These are phyloP conservation scores for Rachicladosporium sp. DNA, from an alignment of 2,329 filamentous ascomycete genomes.

Conservation along the genomic window DNA sequence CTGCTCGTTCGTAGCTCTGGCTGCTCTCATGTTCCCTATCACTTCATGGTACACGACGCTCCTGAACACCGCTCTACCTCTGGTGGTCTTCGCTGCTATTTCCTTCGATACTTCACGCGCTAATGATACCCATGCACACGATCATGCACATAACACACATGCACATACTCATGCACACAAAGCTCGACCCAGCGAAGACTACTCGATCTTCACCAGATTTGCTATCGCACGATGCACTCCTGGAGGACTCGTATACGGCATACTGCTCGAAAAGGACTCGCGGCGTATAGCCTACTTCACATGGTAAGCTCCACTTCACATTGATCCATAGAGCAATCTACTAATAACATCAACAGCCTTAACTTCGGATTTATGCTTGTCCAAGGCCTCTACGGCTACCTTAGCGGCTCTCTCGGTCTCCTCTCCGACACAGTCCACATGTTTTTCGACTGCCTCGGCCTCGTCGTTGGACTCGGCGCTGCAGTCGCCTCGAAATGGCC, in stretches of 20 bases:
- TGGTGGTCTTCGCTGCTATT: conserved; percentile 26
- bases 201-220: conserved; percentile 59
- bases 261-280: conserved; percentile 83
- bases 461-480: conserved; percentile 80
- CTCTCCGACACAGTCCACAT: conserved; percentile 97
- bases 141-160: conserved; percentile 20
- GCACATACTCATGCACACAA: too few relatives aligned
- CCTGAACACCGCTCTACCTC: conserved; percentile 22
- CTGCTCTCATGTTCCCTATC: conserved; percentile 24
- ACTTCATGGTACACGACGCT: conserved; percentile 23
- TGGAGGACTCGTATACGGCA: conserved; percentile 71
- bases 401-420: conserved; percentile 83
- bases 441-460: conserved; percentile 94
- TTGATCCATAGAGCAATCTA: too few relatives aligned
- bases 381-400: conserved; percentile 85
- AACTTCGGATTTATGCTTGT: conserved; percentile 94
- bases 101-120: conserved; percentile 28
- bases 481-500: conserved; percentile 96
- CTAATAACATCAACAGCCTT: too few relatives aligned
- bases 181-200: conserved; percentile 36
- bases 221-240: conserved; percentile 57
- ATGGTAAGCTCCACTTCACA: too few relatives aligned
- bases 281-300: conserved; percentile 96
- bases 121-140: conserved; percentile 17
- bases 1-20: conserved; percentile 19